Conservation (phyloP, 78 protist genomes). For the Dictyostelium discoideum region dicty_2.7 NC_007091.3:3491001-3491500, state of each 20-base stretch:
- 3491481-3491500: neutral
- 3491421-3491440: neutral
- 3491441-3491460: neutral
- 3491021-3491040: neutral
- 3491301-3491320: neutral
- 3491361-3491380: neutral
- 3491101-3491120: neutral
- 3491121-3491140: neutral
- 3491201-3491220: conserved; percentile 1
- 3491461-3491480: neutral
- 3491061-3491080: neutral
- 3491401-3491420: neutral
- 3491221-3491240: neutral
- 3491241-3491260: neutral
- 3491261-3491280: neutral
- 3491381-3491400: neutral
- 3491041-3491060: neutral
- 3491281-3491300: neutral
- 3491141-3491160: neutral
- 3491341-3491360: neutral
- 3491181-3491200: neutral
- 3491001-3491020: neutral
- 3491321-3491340: neutral
- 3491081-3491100: neutral
- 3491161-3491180: neutral